Evolutionary conservation across 2,329 filamentous ascomycete genomes (phyloP).

Genomic region (Xylaria sp.): DNA sequence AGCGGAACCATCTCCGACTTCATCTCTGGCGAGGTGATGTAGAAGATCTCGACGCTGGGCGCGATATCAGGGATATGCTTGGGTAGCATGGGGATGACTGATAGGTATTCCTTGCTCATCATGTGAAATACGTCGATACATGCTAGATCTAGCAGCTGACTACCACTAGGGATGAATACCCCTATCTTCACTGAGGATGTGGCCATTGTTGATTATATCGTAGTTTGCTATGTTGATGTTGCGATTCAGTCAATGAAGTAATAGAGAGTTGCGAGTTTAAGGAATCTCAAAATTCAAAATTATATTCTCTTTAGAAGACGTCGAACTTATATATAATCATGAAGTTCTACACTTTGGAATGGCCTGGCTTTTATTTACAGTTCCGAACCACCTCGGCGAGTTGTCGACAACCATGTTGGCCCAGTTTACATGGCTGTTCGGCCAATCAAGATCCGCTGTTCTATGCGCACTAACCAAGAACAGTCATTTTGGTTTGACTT

Average conservation of each 20-base stretch:
- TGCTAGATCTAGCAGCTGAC: conserved; percentile 34
- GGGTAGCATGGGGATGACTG: conserved; percentile 29
- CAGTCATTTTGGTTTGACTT: not conserved
- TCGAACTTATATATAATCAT: not conserved
- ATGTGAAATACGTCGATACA: conserved; percentile 34
- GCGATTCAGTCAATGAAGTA: not conserved
- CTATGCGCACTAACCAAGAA: not conserved
- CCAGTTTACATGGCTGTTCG: not conserved
- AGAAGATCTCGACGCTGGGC: conserved; percentile 30
- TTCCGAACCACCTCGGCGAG: conserved; percentile 19
- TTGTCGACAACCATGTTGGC: conserved; percentile 1
- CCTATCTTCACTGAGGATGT: conserved; percentile 28
- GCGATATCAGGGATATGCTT: conserved; percentile 27
- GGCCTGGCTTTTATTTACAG: conserved; percentile 17
- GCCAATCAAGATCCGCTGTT: conserved; percentile 6
- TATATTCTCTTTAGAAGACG: not conserved
- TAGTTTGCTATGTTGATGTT: not conserved
- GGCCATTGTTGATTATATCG: conserved; percentile 18
- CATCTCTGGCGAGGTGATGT: conserved; percentile 24
- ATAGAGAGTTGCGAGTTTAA: not conserved
- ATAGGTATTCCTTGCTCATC: conserved; percentile 36
- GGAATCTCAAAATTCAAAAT: not conserved
- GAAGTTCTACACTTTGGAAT: not conserved
- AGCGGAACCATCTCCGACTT: conserved; percentile 20
- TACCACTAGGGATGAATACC: conserved; percentile 23